These are phyloP conservation scores for Yamadazyma friedrichii DNA, from an alignment of 1,139 yeast species.

Conservation along the genomic window DNA sequence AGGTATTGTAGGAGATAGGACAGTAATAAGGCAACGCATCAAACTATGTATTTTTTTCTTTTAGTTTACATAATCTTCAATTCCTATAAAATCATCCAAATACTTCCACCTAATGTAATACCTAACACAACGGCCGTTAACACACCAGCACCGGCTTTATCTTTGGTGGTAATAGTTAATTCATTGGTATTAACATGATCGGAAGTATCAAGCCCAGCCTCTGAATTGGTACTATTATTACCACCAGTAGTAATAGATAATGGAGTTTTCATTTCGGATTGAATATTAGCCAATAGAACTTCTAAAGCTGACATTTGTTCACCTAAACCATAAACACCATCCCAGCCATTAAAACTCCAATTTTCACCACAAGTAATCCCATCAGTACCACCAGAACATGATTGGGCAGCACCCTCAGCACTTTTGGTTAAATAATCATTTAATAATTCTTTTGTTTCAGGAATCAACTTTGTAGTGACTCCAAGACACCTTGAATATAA, in stretches of 20 bases:
- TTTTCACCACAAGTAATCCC: conserved; percentile 75
- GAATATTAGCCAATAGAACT: conserved; percentile 44
- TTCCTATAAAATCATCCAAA: conserved; percentile 44
- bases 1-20: too few species aligned
- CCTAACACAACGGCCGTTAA: conserved; percentile 44
- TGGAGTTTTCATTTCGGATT: conserved; percentile 28
- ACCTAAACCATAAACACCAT: conserved; percentile 69
- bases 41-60: background rate
- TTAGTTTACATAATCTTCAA: background rate
- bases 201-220: conserved; percentile 42
- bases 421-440: conserved; percentile 45
- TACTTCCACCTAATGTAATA: conserved; percentile 35
- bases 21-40: too few species aligned
- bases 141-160: conserved; percentile 50
- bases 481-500: conserved; percentile 68
- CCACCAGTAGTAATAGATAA: conserved; percentile 47
- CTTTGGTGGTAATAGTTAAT: conserved; percentile 32
- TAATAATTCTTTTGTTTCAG: conserved; percentile 44
- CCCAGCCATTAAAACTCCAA: conserved; percentile 62
- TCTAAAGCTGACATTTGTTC: conserved; percentile 79
- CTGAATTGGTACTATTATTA: conserved; percentile 40
- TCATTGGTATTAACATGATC: conserved; percentile 29
- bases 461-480: conserved; percentile 55
- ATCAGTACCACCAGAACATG: conserved; percentile 73
- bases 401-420: conserved; percentile 66